phyloP scores from a whole-genome alignment of 441 rosid genomes.

The Isatis lusitanica region DNA sequence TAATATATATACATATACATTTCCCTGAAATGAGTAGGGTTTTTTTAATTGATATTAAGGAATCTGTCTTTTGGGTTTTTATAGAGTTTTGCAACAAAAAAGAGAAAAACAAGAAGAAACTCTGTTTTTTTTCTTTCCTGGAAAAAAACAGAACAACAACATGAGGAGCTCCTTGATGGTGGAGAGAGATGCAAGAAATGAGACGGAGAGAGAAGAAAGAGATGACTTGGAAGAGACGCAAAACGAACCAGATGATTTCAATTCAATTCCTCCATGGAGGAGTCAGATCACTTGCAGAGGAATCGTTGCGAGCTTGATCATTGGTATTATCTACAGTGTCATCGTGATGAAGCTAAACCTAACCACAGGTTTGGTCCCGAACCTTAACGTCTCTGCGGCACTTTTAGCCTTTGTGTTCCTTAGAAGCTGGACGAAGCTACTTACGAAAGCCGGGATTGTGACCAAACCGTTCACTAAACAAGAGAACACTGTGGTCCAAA shows the following conservation, averaged over 20 bases:
- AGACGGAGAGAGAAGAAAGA: constrained; percentile 45
- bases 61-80: constrained; percentile 19
- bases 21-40: background rate
- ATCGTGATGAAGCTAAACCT: constrained; percentile 86
- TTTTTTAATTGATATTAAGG: background rate
- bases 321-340: constrained; percentile 80
- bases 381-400: constrained; percentile 91
- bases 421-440: constrained; percentile 73
- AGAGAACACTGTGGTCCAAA: constrained; percentile 88
- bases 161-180: constrained; percentile 32
- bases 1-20: background rate
- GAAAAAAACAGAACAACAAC: constrained; percentile 8
- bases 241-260: constrained; percentile 41
- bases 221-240: constrained; percentile 40
- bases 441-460: constrained; percentile 60
- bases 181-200: constrained; percentile 31
- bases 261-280: constrained; percentile 70
- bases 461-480: constrained; percentile 75
- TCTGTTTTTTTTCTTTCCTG: background rate
- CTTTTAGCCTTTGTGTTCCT: constrained; percentile 76
- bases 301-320: constrained; percentile 58
- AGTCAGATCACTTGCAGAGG: constrained; percentile 79
- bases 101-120: background rate
- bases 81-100: background rate
- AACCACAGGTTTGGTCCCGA: constrained; percentile 89